A percentile compares a stretch with the other conserved stretches of the same genome.
These are phyloP conservation scores for Sphaerostilbella broomeana DNA, from an alignment of 2,329 filamentous ascomycete species.

Conservation along the genomic window DNA sequence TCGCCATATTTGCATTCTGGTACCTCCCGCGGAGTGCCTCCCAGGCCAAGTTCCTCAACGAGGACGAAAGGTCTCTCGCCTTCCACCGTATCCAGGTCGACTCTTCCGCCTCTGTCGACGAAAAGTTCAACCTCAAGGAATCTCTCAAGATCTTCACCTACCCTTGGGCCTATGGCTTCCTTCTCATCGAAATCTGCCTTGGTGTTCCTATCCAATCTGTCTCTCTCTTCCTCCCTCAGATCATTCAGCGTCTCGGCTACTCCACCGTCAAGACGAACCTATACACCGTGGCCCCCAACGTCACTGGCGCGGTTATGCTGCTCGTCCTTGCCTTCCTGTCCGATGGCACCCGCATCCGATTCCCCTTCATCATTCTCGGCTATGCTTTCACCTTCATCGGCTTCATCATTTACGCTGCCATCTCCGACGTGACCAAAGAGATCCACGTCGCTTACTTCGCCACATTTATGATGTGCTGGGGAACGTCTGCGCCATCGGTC, in stretches of 20 bases:
- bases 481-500: constrained; percentile 67
- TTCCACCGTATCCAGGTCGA: constrained; percentile 71
- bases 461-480: constrained; percentile 78
- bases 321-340: constrained; percentile 66
- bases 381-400: constrained; percentile 70
- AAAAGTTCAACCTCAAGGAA: constrained; percentile 45
- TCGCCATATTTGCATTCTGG: constrained; percentile 58
- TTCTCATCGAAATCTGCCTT: constrained; percentile 52
- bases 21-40: constrained; percentile 61
- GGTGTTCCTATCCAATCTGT: constrained; percentile 53
- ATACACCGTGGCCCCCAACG: constrained; percentile 75
- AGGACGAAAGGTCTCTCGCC: constrained; percentile 61
- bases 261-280: constrained; percentile 60
- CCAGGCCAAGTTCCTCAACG: constrained; percentile 57
- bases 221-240: constrained; percentile 48
- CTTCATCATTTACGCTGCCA: constrained; percentile 71
- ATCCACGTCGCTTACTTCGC: constrained; percentile 67
- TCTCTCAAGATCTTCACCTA: constrained; percentile 45
- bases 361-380: constrained; percentile 67
- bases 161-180: constrained; percentile 42
- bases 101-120: constrained; percentile 55
- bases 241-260: constrained; percentile 43
- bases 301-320: constrained; percentile 65
- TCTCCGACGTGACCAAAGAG: constrained; percentile 54
- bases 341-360: constrained; percentile 59